Evolutionary conservation across 768 basidiomycete genomes (phyloP).

Genomic region (Lactarius vividus): DNA sequence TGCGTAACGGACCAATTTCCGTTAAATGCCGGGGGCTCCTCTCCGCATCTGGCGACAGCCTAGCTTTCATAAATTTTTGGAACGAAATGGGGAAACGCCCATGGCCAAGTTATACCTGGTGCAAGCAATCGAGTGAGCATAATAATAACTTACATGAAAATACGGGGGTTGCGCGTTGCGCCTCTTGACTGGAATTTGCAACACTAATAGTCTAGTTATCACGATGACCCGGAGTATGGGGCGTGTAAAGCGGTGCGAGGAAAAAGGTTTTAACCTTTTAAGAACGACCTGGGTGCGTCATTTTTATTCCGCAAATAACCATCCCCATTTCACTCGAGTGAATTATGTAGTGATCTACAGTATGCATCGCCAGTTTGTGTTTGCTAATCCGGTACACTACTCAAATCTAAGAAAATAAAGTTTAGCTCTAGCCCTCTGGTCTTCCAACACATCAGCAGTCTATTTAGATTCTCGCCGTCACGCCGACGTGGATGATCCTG

Average conservation of each 20-base stretch:
- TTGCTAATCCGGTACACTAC: not conserved
- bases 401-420: not conserved
- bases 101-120: constrained; percentile 35
- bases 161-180: constrained; percentile 27
- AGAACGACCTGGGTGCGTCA: too few relatives aligned
- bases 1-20: not conserved
- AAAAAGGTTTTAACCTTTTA: too few relatives aligned
- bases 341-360: not conserved
- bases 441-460: not conserved
- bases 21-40: not conserved
- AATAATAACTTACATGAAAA: too few relatives aligned
- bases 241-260: too few relatives aligned
- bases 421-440: too few relatives aligned
- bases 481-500: constrained; percentile 23
- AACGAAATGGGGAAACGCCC: constrained; percentile 1
- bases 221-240: too few relatives aligned
- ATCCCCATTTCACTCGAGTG: not conserved
- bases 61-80: not conserved
- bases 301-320: too few relatives aligned
- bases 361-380: not conserved
- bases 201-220: too few relatives aligned
- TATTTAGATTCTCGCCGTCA: constrained; percentile 18
- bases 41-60: not conserved
- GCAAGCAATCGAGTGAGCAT: too few relatives aligned
- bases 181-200: too few relatives aligned